Conservation (phyloP, 192 early-diverging fungal species). For the Coemansia sp. region DNA sequence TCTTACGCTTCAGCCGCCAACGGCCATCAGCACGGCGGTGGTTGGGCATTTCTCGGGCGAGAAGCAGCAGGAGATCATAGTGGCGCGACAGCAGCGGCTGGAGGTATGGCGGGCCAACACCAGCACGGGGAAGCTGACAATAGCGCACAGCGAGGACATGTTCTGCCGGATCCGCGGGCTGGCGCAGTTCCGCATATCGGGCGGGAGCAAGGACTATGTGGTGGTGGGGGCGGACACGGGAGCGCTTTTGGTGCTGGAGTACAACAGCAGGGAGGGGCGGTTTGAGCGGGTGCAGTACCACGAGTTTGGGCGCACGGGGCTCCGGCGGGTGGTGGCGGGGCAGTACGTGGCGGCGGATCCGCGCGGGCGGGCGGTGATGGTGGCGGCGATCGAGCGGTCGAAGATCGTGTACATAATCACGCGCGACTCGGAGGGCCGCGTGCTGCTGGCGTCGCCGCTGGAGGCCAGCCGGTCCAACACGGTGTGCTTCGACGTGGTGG, state of each 20-base stretch:
- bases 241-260: constrained; percentile 84
- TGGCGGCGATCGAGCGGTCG: constrained; percentile 87
- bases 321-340: constrained; percentile 85
- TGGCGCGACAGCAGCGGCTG: constrained; percentile 63
- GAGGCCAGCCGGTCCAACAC: constrained; percentile 85
- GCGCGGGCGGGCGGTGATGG: constrained; percentile 92
- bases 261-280: constrained; percentile 63
- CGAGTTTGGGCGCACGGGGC: constrained; percentile 90
- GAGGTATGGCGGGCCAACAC: constrained; percentile 80
- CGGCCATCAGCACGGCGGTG: constrained; percentile 69
- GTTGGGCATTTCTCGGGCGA: constrained; percentile 91
- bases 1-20: constrained; percentile 79
- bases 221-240: constrained; percentile 89
- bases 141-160: constrained; percentile 65
- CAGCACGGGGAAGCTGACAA: constrained; percentile 71
- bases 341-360: constrained; percentile 96
- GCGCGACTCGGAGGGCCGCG: constrained; percentile 73
- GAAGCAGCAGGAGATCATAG: constrained; percentile 82
- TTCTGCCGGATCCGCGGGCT: constrained; percentile 87
- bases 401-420: constrained; percentile 97
- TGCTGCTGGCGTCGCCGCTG: constrained; percentile 92
- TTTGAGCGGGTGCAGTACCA: constrained; percentile 86
- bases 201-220: constrained; percentile 87
- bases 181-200: constrained; percentile 81
- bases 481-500: constrained; percentile 73